A percentile compares a stretch with the other conserved stretches of the same genome.
Conservation (phyloP, 1,284 basidiomycete genomes). For the Kwoniella shivajii region DNA sequence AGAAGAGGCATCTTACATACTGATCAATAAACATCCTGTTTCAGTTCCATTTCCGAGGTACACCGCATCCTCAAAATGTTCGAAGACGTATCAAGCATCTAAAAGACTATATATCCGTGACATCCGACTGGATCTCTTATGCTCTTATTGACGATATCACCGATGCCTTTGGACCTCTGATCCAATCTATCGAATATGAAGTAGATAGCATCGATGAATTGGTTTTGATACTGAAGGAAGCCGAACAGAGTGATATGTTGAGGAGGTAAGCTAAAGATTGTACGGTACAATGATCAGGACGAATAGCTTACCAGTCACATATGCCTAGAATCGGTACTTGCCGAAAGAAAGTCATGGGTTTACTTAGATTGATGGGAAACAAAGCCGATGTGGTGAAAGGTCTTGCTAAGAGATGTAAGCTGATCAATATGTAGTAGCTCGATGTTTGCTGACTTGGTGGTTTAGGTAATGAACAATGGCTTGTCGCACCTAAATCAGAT, state of each 20-base stretch:
- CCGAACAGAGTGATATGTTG: conserved; percentile 78
- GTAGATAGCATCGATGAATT: conserved; percentile 99
- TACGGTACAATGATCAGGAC: too few species aligned
- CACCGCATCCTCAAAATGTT: conserved; percentile 97
- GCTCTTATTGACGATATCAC: conserved; percentile 99
- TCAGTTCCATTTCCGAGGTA: conserved; percentile 95
- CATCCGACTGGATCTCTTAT: conserved; percentile 99
- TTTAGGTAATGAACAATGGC: conserved; percentile 94
- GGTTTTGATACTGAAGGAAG: conserved; percentile 90
- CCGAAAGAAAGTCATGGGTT: conserved; percentile 99
- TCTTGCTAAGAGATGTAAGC: conserved; percentile 78
- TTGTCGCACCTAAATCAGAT: conserved; percentile 94
- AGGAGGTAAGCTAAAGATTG: conserved; percentile 58
- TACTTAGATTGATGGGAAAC: conserved; percentile 92
- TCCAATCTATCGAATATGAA: conserved; percentile 98
- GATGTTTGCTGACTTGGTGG: background rate
- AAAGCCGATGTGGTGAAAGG: conserved; percentile 99
- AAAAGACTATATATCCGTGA: conserved; percentile 98
- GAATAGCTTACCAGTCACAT: background rate
- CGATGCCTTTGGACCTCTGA: conserved; percentile 97
- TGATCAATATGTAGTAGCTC: background rate
- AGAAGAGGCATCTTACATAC: background rate
- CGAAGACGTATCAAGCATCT: conserved; percentile 98
- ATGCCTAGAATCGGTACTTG: conserved; percentile 85
- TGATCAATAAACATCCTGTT: background rate